Base-by-base conservation (phyloP, 768 basidiomycete species). In the Vararia minispora region DNA sequence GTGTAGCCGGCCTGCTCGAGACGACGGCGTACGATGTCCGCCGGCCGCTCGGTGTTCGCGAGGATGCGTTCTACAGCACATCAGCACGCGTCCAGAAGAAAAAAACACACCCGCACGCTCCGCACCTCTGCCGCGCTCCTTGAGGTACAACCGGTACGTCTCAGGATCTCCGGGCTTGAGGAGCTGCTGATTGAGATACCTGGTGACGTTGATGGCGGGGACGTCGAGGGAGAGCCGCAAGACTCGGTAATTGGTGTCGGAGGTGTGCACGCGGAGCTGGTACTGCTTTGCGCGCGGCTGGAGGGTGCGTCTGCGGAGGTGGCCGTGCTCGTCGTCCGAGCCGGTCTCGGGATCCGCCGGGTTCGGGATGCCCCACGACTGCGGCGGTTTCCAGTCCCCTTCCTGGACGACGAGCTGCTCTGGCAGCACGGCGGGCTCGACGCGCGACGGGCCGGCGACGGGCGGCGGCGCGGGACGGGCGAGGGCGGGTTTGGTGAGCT, bases 1-100 rank as follows among this genome's bases (percentile, higher is more conserved):
- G 81, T 77, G 49, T 90, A 97, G 0, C 94, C 92, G 3, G 90
- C 89, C 54, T 94, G 88, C 47, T 84, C 76, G 44, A 97, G 63
- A 26, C 89, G 71, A 28, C 85, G 70, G 41, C 79, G 72, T 16
- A 94, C 82, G 42, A 95, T 88, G 25, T 76, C 73, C 2, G 89
- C 80, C 0, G 94, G 94, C 32, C 73, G 65, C 58, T 99, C 95
- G 1, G 77, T 76, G 14, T 74, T 72, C 6, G 76, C 76, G 40
- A 99, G 63, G 27, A 90, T 66, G 10, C 94, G 81, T 52, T 98
- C 92, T 94, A 26, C 10, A 36, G 4, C 16, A 35, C 2, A 52
- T 10, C 14, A 17, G 42, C 29, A 31, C 37, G 28, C 28, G 21
- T 11, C 37, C 21, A 8, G 13, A 42, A 12, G 27, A 32, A 21